A percentile compares a stretch with the other conserved stretches of the same genome.
These are phyloP conservation scores for Chloromonas sp. DNA, from an alignment of 163 green algal genomes.

Conservation along the genomic window DNA sequence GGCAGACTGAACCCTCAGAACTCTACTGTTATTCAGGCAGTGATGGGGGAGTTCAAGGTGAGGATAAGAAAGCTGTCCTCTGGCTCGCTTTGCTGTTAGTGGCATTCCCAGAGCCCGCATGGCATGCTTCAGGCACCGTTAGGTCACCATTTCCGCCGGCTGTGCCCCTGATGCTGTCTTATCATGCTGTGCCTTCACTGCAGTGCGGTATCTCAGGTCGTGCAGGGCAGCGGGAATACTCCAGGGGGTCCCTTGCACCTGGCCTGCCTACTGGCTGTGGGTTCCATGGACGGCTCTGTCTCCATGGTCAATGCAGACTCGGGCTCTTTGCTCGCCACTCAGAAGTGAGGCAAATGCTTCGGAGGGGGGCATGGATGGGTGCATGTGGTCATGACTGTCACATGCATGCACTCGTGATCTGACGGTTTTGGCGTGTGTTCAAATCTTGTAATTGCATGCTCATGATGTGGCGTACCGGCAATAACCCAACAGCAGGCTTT, in stretches of 20 bases:
- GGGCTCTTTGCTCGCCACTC: constrained; percentile 11
- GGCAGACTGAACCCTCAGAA: no score
- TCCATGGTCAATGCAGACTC: constrained; percentile 27
- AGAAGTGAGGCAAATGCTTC: not conserved
- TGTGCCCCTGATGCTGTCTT: not conserved
- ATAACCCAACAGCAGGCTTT: no score
- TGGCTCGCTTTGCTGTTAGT: no score
- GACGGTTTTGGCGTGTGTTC: not conserved
- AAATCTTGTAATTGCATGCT: no score
- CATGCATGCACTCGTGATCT: not conserved
- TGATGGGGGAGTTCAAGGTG: no score
- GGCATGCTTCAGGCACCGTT: not conserved
- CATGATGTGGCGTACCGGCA: no score
- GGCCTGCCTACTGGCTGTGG: constrained; percentile 11
- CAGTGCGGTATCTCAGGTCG: not conserved
- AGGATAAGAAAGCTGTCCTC: no score
- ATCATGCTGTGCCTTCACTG: not conserved
- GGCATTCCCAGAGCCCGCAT: not conserved
- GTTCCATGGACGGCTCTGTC: constrained; percentile 57
- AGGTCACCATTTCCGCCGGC: not conserved
- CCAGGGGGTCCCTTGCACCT: not conserved
- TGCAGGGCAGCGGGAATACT: not conserved
- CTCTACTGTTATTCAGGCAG: no score
- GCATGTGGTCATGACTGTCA: not conserved
- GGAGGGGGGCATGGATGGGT: not conserved